Evolutionary conservation across 805 yeast species (phyloP).

Genomic region (Candida lessepsii): DNA sequence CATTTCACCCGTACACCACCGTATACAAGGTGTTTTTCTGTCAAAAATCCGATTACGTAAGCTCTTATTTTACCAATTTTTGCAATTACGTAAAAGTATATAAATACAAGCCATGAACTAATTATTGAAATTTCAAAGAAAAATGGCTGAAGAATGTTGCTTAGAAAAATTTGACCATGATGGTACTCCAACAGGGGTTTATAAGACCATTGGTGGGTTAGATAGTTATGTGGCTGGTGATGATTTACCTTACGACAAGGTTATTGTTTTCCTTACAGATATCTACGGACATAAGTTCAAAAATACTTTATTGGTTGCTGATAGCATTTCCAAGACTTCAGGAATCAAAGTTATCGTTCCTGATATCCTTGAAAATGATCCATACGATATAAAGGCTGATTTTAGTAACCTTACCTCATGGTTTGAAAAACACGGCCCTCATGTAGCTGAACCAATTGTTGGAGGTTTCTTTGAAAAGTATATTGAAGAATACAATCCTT

Average conservation of each 20-base stretch:
- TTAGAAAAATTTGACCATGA: constrained; percentile 27
- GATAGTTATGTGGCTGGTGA: constrained; percentile 28
- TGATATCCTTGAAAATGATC: constrained; percentile 29
- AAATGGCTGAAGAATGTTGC: constrained; percentile 16
- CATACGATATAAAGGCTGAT: constrained; percentile 1
- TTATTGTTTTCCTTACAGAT: constrained; percentile 28
- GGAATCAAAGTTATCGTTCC: constrained; percentile 27
- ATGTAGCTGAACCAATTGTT: constrained; percentile 14
- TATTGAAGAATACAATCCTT: not conserved
- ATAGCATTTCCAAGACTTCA: constrained; percentile 17
- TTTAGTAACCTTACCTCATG: constrained; percentile 3
- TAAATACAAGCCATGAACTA: not conserved
- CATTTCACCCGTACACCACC: too few species aligned
- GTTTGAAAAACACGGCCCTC: constrained; percentile 13
- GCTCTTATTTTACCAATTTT: constrained; percentile 1
- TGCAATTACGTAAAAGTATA: too few species aligned
- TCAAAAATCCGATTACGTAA: not conserved
- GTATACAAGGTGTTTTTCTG: too few species aligned
- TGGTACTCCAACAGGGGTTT: constrained; percentile 26
- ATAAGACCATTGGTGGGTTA: constrained; percentile 22
- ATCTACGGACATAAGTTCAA: constrained; percentile 28
- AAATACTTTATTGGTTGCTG: constrained; percentile 30
- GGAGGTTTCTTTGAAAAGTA: constrained; percentile 5
- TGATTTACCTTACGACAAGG: constrained; percentile 17
- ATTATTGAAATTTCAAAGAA: not conserved